phyloP scores from a whole-genome alignment of 345 rosid species.

The Lumnitzera littorea region DNA sequence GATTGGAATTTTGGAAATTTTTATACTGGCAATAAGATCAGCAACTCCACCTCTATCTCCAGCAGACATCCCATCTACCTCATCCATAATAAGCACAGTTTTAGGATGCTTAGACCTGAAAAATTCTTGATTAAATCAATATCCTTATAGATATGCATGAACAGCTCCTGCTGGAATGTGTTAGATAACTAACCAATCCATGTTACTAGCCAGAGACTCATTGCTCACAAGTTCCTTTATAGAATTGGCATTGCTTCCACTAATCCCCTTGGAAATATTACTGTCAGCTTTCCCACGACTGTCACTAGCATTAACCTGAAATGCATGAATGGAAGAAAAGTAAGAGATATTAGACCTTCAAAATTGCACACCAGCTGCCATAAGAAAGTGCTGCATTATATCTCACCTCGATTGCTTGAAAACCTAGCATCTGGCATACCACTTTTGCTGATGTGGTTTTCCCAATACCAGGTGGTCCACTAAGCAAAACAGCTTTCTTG shows the following conservation, averaged over 20 bases:
- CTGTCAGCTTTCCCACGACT: conserved; percentile 92
- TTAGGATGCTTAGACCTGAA: conserved; percentile 67
- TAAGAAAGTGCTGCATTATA: background rate
- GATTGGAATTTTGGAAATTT: conserved; percentile 87
- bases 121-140: conserved; percentile 7
- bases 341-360: background rate
- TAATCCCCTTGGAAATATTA: conserved; percentile 72
- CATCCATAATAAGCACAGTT: conserved; percentile 94
- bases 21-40: conserved; percentile 96
- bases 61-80: conserved; percentile 99
- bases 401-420: conserved; percentile 84
- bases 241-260: conserved; percentile 96
- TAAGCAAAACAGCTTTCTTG: conserved; percentile 78
- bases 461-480: conserved; percentile 97
- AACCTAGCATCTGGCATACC: conserved; percentile 88
- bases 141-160: background rate
- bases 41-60: conserved; percentile 99
- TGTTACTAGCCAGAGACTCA: conserved; percentile 49
- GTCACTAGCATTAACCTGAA: conserved; percentile 96
- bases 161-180: background rate
- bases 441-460: conserved; percentile 92
- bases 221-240: conserved; percentile 94
- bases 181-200: conserved; percentile 44
- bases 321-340: background rate
- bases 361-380: background rate